Conservation (phyloP, 2,329 filamentous ascomycete species). For the Colletotrichum orchidophilum region DNA sequence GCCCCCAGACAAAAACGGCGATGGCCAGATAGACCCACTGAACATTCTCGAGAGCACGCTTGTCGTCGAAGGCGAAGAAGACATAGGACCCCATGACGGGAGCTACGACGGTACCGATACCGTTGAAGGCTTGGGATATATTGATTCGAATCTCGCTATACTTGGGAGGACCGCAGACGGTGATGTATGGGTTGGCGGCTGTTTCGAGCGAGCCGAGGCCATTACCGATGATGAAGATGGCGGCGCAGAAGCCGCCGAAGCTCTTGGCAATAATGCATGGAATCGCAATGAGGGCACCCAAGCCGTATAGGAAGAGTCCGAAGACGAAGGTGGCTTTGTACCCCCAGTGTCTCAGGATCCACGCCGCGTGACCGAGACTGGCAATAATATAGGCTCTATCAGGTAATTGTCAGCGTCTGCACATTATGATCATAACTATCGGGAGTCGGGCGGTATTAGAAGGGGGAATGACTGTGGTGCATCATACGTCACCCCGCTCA, state of each 20-base stretch:
- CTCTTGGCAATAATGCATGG: conserved; percentile 51
- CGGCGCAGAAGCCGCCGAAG: conserved; percentile 78
- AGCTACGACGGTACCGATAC: conserved; percentile 66
- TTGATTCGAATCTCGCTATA: conserved; percentile 64
- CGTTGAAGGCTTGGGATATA: conserved; percentile 63
- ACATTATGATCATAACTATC: neutral
- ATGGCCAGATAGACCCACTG: conserved; percentile 83
- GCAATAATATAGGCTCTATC: conserved; percentile 47
- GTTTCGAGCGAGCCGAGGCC: conserved; percentile 80
- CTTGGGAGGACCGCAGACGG: conserved; percentile 60
- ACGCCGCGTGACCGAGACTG: conserved; percentile 51
- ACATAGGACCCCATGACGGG: conserved; percentile 78
- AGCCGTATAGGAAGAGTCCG: conserved; percentile 72
- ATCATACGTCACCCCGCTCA: no score
- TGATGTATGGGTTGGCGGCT: conserved; percentile 75
- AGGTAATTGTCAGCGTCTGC: neutral
- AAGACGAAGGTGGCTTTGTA: conserved; percentile 56
- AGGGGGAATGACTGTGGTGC: neutral
- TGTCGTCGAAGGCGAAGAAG: conserved; percentile 64
- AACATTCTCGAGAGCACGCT: conserved; percentile 68
- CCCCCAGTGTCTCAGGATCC: conserved; percentile 52
- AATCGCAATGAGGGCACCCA: conserved; percentile 66
- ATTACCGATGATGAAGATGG: conserved; percentile 78
- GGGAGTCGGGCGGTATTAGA: neutral
- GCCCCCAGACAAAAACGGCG: conserved; percentile 73